Evolutionary conservation across 129 eudicot species (phyloP), one percentile per base, ranked within the genome.

Genomic region (Flaveria ramosissima): DNA sequence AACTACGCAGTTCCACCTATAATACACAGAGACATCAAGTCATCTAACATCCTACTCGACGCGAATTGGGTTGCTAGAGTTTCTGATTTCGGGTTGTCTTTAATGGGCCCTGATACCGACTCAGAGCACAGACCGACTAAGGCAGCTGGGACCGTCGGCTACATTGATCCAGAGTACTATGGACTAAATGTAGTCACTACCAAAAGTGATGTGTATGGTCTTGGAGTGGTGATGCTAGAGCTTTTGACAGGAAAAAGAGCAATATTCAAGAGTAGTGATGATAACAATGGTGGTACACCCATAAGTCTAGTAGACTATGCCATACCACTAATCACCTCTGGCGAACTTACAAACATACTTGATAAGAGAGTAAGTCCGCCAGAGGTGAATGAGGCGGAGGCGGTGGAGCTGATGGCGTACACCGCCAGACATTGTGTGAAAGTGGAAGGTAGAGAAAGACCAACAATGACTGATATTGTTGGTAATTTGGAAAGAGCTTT

Each of bases 101-200:
- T 94, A 77, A 71, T 89, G 90, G 90, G 96, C 2, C 96, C 92
- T 0, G 96, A 94, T 39, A 14, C 83, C 36, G 88, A 88, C 48
- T 81, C 72, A 6, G 93, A 89, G 42, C 85, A 77, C 57, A 80
- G 86, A 79, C 94, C 92, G 15, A 71, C 80, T 13, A 94, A 89
- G 78, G 97, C 99, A 11, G 99, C 96, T 7, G 99, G 99, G 9
- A 94, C 99, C 0, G 90, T 91, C 0, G 99, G 99, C 30, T 94
- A 94, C 80, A 94, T 95, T 13, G 99, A 95, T 81, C 99, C 99
- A 0, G 99, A 95, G 72, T 95, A 91, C 74, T 95, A 91, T 68
- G 96, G 96, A 41, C 83, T 95, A 26, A 91, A 95, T 66, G 89
- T 95, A 1, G 78, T 95, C 76, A 95, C 99, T 21, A 86, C 96